Base-by-base conservation (phyloP, 495 filamentous ascomycete species). In the Trichoderma orchidacearum region DNA sequence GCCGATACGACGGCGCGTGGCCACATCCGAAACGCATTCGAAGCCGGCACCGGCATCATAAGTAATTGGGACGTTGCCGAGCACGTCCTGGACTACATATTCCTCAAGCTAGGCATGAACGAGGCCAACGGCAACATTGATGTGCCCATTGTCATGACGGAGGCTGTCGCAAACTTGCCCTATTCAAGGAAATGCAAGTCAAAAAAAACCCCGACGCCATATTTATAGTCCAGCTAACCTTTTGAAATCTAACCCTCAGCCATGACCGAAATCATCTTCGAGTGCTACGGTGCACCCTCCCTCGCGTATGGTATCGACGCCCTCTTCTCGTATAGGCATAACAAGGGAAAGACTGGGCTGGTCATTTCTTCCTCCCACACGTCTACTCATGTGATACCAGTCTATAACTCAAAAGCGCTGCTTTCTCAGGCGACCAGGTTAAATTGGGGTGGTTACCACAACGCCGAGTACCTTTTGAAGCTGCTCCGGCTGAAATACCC, bases 1-100 rank as follows among this genome's bases (percentile, higher is more conserved):
- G 80, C 89, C 45, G 93, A 98, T 70, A 92, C 92, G 23, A 95
- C 90, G 1, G 89, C 94, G 11, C 77, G 89, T 18, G 89, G 91
- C 7, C 92, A 97, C 65, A 82, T 94, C 31, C 84, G 89, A 60
- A 87, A 89, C 70, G 85, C 89, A 0, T 98, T 97, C 63, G 94
- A 98, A 63, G 81, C 86, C 4, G 90, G 88, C 21, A 88, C 81
- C 41, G 92, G 90, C 56, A 85, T 98, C 29, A 84, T 97, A 45
- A 89, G 86, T 64, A 98, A 96, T 67, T 98, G 94, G 87, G 93
- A 98, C 66, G 90, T 89, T 15, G 86, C 95, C 82, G 93, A 98
- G 66, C 88, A 88, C 31, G 75, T 96, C 25, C 68, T 98, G 54
- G 93, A 98, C 67, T 93, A 95, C 63, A 74, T 90, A 28, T 97